phyloP scores from a whole-genome alignment of 352 stramenopile genomes.

The Globisporangium abappressorium region DNA sequence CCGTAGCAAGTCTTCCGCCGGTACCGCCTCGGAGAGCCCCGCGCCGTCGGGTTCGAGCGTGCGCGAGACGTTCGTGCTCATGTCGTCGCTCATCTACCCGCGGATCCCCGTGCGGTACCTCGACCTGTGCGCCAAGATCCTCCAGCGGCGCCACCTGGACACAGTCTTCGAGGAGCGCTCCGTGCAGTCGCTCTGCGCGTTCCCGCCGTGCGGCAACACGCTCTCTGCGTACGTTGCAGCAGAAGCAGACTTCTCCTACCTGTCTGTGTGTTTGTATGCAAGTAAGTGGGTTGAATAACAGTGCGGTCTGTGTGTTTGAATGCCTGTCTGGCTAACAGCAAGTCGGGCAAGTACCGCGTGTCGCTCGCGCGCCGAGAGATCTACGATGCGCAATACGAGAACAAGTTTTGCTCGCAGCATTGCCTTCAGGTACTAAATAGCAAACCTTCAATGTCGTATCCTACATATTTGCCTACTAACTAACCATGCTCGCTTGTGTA shows the following conservation, averaged over 20 bases:
- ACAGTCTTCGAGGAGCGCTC: slow-evolving; percentile 81
- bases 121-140: slow-evolving; percentile 57
- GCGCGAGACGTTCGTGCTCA: slow-evolving; percentile 76
- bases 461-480: neutral
- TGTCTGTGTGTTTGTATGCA: slow-evolving; percentile 9
- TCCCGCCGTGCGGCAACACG: slow-evolving; percentile 61
- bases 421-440: slow-evolving; percentile 53
- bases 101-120: slow-evolving; percentile 63
- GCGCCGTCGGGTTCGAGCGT: slow-evolving; percentile 48
- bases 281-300: neutral
- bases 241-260: neutral
- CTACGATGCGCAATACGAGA: slow-evolving; percentile 76
- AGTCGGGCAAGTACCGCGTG: slow-evolving; percentile 64
- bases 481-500: neutral
- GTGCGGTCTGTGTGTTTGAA: neutral
- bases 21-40: neutral
- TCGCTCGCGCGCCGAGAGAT: slow-evolving; percentile 74
- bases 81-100: slow-evolving; percentile 72
- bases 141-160: slow-evolving; percentile 79
- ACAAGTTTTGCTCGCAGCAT: slow-evolving; percentile 74
- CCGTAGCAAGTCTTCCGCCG: neutral
- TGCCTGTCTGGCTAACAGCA: slow-evolving; percentile 25
- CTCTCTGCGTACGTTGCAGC: slow-evolving; percentile 39
- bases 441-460: neutral
- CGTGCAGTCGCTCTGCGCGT: slow-evolving; percentile 63